Base-by-base conservation (phyloP, 495 filamentous ascomycete genomes). In the Aspergillus heteromorphus region DNA sequence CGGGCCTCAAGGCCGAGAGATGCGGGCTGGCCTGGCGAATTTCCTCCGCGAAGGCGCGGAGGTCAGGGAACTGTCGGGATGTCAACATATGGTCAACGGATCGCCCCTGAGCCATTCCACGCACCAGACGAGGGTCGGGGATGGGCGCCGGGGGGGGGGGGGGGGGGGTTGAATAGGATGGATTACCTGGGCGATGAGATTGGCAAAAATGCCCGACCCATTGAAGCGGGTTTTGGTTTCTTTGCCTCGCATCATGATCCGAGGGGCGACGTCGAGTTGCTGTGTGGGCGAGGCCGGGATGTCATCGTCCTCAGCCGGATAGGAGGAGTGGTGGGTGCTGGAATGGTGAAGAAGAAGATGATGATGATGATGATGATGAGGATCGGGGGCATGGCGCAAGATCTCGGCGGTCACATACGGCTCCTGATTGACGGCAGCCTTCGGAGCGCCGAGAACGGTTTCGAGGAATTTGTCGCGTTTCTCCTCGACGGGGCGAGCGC, bases 141-240 rank as follows among this genome's bases (percentile, higher is more conserved):
- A 43, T 2, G 20, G 19, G 9, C 18, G 14, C 1, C 1, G n/a
- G 31, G 25, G 8, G 11, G 7, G 40, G 31, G 13, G 31, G 31
- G 13, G 31, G 31, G 34, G 34, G 6, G 11, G 5, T 13, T 9
- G n/a, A n/a, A 13, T 4, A 20, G 10, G 27, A 42, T 17, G 7
- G 54, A 54, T 55, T 64, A 76, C 73, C 65, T 76, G 69, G 6
- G 71, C 64, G 8, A 76, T 65, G 13, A 76, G 31, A 55, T 73
- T 76, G 41, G 73, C 72, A 59, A 70, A 70, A 2, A 76, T 73
- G 6, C 73, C 73, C 7, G 67, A 70, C 6, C 73, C 73, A 30
- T 68, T 74, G 36, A 69, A 76, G 0, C 73, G 69, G 11, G 72
- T 76, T 53, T 68, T 71, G 0, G 73, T 76, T 30, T 75, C 72